Evolutionary conservation across 495 filamentous ascomycete genomes (phyloP).

Genomic region (Tuber aestivum): DNA sequence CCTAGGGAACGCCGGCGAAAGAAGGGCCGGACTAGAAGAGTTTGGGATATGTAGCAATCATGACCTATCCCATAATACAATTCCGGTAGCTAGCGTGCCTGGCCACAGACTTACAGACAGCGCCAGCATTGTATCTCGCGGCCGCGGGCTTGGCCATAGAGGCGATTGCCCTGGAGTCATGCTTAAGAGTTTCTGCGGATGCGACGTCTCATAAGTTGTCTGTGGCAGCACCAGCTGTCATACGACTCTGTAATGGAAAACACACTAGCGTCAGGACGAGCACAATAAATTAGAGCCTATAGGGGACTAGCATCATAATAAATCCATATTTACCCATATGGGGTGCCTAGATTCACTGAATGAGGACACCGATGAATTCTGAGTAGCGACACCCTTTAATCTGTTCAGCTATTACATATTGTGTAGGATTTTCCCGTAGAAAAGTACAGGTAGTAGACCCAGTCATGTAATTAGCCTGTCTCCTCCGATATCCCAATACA

Average conservation of each 20-base stretch:
- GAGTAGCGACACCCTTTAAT: too few species aligned
- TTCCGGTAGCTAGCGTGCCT: constrained; percentile 54
- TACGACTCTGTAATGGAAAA: too few species aligned
- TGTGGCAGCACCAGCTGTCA: neutral
- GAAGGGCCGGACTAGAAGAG: constrained; percentile 50
- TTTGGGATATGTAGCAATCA: constrained; percentile 49
- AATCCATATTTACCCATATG: constrained; percentile 53
- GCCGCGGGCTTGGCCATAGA: too few species aligned
- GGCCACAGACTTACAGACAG: constrained; percentile 49
- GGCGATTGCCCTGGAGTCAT: too few species aligned
- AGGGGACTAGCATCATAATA: constrained; percentile 54
- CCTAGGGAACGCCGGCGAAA: constrained; percentile 51
- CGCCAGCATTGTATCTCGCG: too few species aligned
- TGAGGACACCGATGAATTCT: constrained; percentile 54
- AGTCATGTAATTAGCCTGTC: neutral
- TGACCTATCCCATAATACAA: constrained; percentile 56
- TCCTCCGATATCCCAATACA: neutral
- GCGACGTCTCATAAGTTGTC: constrained; percentile 59
- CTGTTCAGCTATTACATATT: neutral
- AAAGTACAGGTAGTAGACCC: neutral
- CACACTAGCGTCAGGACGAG: neutral
- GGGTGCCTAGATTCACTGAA: constrained; percentile 49
- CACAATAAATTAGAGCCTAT: constrained; percentile 24
- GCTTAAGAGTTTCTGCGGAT: constrained; percentile 28
- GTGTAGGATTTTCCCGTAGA: neutral